Evolutionary conservation across 108 stramenopile genomes (phyloP), one percentile per base, ranked within the genome.

Genomic region (Ochromonas danica): DNA sequence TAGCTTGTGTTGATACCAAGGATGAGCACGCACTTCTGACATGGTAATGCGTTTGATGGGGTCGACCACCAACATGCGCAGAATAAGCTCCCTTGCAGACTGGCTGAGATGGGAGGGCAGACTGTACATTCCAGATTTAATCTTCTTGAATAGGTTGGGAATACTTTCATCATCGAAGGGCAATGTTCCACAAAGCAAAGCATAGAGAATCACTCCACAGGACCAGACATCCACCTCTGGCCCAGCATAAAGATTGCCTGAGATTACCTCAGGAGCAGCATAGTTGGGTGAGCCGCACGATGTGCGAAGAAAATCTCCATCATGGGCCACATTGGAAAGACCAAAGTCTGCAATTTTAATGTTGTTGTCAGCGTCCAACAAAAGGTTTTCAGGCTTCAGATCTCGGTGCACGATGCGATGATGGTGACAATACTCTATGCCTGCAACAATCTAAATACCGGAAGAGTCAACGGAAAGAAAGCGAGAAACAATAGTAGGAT

Each of bases 341-440:
- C 98, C 98, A 81, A 99, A 99, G 84, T 99, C 98, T 1, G 98
- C 98, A 87, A 99, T 94, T 85, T 99, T 99, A 83, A 99, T 93
- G 85, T 97, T 97, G 75, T 87, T 88, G 75, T 90, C 82, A 61
- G 71, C 67, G 51, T 87, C 86, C 41, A 88, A 78, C 81, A 97
- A 86, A 60, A 97, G 89, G 84, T 97, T 95, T 41, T 99, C 97
- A 1, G 97, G 97, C 84, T 98, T 98, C 60, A 98, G 85, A 89
- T 98, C 97, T 38, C 97, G 89, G 82, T 99, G 98, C 10, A 99
- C 98, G 80, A 99, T 94, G 87, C 95, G 93, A 83, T 97, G 96
- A 80, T 93, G 96, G 90, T 99, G 98, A 79, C 96, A 97, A 83
- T 99, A 98, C 81, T 98, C 98, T 70, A 99, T 95, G 27, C 95